phyloP scores from a whole-genome alignment of 495 filamentous ascomycete species.

The Pseudoneurospora amorphoporcata region DNA sequence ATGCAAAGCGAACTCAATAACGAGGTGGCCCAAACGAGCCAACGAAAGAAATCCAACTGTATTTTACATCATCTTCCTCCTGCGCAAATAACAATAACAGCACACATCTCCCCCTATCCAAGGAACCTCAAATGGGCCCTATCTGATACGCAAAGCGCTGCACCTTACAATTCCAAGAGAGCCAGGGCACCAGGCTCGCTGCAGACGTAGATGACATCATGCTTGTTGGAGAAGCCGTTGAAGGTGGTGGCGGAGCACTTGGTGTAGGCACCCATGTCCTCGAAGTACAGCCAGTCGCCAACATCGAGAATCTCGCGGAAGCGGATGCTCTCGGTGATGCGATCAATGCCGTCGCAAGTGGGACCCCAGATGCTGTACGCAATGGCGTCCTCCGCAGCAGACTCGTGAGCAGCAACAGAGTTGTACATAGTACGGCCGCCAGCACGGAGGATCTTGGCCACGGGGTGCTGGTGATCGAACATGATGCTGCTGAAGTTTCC shows the following conservation, averaged over 20 bases:
- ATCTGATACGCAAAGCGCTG: neutral
- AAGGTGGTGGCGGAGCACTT: constrained; percentile 94
- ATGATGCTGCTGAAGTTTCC: constrained; percentile 98
- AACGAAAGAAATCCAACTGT: neutral
- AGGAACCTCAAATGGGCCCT: neutral
- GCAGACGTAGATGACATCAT: constrained; percentile 87
- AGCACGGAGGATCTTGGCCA: constrained; percentile 66
- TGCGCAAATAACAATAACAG: neutral
- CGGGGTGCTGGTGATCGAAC: constrained; percentile 92
- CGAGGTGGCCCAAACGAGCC: neutral
- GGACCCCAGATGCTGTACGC: constrained; percentile 97
- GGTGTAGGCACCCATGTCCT: constrained; percentile 98
- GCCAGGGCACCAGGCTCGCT: constrained; percentile 82
- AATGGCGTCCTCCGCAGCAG: constrained; percentile 26
- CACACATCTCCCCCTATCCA: neutral
- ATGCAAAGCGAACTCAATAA: neutral
- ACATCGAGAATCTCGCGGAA: constrained; percentile 68
- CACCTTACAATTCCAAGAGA: constrained; percentile 40
- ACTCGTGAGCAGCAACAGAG: constrained; percentile 25
- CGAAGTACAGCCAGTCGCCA: constrained; percentile 97
- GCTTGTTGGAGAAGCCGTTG: constrained; percentile 93
- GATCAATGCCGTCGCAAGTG: constrained; percentile 95
- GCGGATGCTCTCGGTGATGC: constrained; percentile 65
- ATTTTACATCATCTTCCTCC: neutral
- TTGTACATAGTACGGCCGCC: constrained; percentile 43